Evolutionary conservation across 83 land plant species (phyloP).

Genomic region (Diphasiastrum complanatum): DNA sequence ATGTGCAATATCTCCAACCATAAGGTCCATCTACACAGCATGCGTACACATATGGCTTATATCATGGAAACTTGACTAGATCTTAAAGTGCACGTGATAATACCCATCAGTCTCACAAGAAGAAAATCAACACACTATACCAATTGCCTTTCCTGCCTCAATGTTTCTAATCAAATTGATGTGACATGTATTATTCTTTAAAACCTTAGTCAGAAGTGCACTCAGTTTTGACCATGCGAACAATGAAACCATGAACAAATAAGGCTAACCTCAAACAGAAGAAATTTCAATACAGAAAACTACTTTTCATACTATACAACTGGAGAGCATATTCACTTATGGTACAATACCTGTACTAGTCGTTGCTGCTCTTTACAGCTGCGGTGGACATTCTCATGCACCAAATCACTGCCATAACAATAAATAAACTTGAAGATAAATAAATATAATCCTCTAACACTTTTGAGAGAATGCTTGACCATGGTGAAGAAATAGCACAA

Average conservation of each 20-base stretch:
- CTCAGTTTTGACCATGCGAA: too few relatives aligned
- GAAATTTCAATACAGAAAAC: too few relatives aligned
- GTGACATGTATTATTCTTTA: too few relatives aligned
- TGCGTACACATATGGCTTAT: not conserved
- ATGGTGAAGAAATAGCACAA: not conserved
- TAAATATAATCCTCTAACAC: not conserved
- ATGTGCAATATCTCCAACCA: conserved; percentile 27
- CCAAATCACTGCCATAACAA: conserved; percentile 48
- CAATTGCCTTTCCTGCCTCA: too few relatives aligned
- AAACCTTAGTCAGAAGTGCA: too few relatives aligned
- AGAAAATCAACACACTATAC: too few relatives aligned
- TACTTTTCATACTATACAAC: not conserved
- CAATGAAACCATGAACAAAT: too few relatives aligned
- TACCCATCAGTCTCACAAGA: too few relatives aligned
- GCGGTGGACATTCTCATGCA: conserved; percentile 70
- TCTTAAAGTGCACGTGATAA: not conserved
- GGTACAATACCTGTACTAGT: conserved; percentile 58
- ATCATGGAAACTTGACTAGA: not conserved
- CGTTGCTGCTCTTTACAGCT: conserved; percentile 96
- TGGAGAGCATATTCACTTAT: not conserved
- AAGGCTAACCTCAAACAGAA: too few relatives aligned
- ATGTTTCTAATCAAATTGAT: too few relatives aligned
- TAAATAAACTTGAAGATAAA: not conserved
- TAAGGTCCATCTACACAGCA: conserved; percentile 29
- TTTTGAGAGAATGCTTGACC: not conserved